phyloP scores from a whole-genome alignment of 2,329 filamentous ascomycete genomes.

The Amesomyces nigricolor region DNA sequence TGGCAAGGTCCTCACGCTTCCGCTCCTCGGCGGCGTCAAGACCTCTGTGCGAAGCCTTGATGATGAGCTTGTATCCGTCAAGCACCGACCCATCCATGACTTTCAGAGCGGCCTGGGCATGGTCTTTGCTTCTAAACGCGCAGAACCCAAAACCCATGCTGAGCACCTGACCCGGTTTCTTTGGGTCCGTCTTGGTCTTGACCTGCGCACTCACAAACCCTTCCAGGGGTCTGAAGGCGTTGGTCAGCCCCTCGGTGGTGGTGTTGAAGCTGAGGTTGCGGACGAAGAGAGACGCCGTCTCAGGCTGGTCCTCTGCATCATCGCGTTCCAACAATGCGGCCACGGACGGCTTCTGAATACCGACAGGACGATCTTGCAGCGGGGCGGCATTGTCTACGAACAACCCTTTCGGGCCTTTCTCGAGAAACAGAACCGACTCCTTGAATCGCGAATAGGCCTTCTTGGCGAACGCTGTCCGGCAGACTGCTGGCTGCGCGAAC shows the following conservation, averaged over 20 bases:
- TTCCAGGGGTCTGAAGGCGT: conserved; percentile 73
- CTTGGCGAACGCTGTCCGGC: conserved; percentile 74
- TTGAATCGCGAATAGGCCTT: conserved; percentile 88
- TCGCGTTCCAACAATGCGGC: conserved; percentile 61
- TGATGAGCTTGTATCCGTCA: conserved; percentile 78
- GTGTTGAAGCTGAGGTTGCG: conserved; percentile 92
- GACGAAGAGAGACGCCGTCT: conserved; percentile 82
- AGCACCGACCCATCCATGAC: conserved; percentile 86
- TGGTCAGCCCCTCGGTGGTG: conserved; percentile 66
- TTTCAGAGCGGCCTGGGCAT: conserved; percentile 72
- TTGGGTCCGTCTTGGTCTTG: conserved; percentile 91
- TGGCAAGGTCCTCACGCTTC: conserved; percentile 73
- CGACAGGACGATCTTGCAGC: conserved; percentile 34
- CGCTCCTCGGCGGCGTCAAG: conserved; percentile 83
- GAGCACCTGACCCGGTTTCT: conserved; percentile 77
- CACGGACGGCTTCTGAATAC: conserved; percentile 58
- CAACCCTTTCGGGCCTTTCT: conserved; percentile 83
- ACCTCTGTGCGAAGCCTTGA: conserved; percentile 82
- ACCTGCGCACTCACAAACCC: conserved; percentile 87
- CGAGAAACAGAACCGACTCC: conserved; percentile 84
- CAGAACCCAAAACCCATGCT: conserved; percentile 98
- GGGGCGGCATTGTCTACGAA: conserved; percentile 44
- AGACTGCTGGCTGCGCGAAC: conserved; percentile 72
- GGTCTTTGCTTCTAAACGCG: conserved; percentile 72
- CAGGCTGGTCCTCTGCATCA: conserved; percentile 47